phyloP scores from a whole-genome alignment of 495 filamentous ascomycete genomes.

The Penicillium simplicissimum region DNA sequence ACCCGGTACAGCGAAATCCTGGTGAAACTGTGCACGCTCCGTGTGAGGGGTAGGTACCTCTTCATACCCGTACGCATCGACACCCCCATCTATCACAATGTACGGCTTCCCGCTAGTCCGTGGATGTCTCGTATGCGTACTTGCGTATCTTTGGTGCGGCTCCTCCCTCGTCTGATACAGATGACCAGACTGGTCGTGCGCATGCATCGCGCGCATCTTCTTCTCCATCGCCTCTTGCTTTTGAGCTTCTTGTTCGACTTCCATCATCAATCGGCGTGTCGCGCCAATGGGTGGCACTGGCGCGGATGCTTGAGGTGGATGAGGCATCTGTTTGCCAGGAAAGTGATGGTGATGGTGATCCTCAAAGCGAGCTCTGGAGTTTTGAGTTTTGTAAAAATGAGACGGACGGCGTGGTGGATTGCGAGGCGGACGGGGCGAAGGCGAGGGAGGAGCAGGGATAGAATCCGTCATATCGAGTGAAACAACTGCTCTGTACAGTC shows the following conservation, averaged over 20 bases:
- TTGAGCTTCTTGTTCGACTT: background rate
- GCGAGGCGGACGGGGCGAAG: too few relatives aligned
- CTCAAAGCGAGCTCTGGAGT: too few relatives aligned
- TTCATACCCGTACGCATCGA: background rate
- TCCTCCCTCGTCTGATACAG: background rate
- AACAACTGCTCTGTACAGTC: too few relatives aligned
- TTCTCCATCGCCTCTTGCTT: background rate
- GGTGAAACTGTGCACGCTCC: too few relatives aligned
- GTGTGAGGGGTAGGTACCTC: background rate
- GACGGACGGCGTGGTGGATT: too few relatives aligned
- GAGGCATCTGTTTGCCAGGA: too few relatives aligned
- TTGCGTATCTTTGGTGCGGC: background rate
- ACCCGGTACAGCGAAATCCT: background rate
- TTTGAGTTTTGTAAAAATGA: too few relatives aligned
- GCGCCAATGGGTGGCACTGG: background rate
- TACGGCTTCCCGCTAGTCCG: background rate
- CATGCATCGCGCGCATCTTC: background rate
- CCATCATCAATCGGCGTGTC: background rate
- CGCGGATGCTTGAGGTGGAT: background rate
- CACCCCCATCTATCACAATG: background rate
- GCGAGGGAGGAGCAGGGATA: too few relatives aligned
- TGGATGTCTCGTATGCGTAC: background rate
- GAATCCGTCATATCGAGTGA: too few relatives aligned
- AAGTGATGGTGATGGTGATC: too few relatives aligned
- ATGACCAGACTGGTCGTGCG: background rate